Conservation (phyloP, 164 flowering plant species). For the Magnolia officinalis region DNA sequence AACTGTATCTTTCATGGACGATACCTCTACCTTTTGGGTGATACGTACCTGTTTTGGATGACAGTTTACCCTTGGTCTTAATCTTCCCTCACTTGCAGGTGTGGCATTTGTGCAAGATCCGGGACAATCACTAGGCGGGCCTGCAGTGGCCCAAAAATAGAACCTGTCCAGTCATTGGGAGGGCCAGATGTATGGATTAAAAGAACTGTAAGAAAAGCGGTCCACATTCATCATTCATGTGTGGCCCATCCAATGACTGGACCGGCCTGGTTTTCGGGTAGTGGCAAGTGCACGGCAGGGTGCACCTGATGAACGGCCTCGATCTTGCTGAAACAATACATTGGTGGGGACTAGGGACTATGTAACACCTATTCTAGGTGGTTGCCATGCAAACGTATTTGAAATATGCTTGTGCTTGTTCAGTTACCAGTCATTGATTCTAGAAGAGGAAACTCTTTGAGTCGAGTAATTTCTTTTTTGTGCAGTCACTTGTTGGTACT, state of each 20-base stretch:
- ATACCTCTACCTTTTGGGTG: no score
- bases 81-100: no score
- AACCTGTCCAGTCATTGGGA: background rate
- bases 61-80: no score
- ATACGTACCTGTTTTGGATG: no score
- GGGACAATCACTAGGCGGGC: background rate
- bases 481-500: constrained; percentile 90
- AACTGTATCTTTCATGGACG: no score
- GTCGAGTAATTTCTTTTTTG: constrained; percentile 8
- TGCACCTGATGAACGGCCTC: background rate
- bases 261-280: no score
- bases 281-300: background rate
- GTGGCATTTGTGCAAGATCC: background rate
- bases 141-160: background rate
- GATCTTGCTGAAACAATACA: background rate
- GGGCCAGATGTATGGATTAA: background rate
- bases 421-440: background rate
- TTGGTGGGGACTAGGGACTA: background rate
- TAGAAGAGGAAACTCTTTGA: background rate
- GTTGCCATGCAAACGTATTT: background rate
- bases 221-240: background rate
- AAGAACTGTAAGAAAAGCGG: background rate
- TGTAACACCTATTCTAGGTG: background rate
- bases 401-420: background rate
- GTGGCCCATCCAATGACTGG: background rate